Conservation (phyloP, 371 early-diverging fungal genomes). For the Catenaria anguillulae region DNA sequence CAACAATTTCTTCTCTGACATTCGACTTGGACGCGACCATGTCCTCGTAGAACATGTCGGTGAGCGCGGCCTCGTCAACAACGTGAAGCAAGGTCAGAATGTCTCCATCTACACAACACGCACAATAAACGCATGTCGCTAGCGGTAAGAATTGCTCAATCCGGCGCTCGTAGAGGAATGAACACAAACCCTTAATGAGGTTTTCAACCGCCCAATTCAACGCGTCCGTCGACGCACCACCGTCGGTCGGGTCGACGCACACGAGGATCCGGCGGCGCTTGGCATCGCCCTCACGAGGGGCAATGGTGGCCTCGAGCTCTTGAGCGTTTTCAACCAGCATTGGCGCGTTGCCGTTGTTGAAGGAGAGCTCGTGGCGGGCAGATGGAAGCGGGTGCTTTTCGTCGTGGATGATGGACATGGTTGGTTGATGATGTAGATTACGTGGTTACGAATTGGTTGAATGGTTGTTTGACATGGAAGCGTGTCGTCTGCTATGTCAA, state of each 20-base stretch:
- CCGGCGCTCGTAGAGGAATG: neutral
- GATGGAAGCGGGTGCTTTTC: neutral
- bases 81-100: neutral
- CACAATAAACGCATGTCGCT: too few relatives aligned
- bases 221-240: neutral
- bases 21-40: neutral
- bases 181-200: neutral
- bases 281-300: too few relatives aligned
- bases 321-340: neutral
- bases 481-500: too few relatives aligned
- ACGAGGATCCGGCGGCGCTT: neutral
- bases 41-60: conserved; percentile 4
- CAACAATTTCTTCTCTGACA: neutral
- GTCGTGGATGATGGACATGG: neutral
- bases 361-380: neutral
- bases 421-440: too few relatives aligned
- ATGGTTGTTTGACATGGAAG: too few relatives aligned
- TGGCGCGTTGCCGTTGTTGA: neutral
- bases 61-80: neutral
- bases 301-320: neutral
- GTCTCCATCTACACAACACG: neutral
- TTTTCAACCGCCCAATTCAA: neutral
- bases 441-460: too few relatives aligned
- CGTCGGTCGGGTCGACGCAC: neutral
- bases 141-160: too few relatives aligned